Evolutionary conservation across 2,329 filamentous ascomycete species (phyloP).

Genomic region (Ophiostoma sp.): DNA sequence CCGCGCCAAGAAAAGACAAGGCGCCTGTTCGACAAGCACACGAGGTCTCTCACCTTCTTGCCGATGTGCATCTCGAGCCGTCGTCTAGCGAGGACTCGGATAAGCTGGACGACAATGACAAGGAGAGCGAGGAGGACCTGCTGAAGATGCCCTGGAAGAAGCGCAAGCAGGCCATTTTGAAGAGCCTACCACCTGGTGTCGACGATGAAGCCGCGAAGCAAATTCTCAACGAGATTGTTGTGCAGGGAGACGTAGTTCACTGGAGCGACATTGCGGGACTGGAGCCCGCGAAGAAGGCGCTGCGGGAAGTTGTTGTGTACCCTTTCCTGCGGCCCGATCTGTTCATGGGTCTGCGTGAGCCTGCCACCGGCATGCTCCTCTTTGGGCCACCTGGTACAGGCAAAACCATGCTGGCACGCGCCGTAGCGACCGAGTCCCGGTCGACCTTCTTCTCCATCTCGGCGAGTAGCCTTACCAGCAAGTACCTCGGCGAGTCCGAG

Average conservation of each 20-base stretch:
- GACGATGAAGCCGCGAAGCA: conserved; percentile 83
- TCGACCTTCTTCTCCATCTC: conserved; percentile 98
- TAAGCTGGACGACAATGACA: conserved; percentile 22
- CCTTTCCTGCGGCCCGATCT: conserved; percentile 93
- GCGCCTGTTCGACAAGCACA: neutral
- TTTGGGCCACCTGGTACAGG: conserved; percentile 98
- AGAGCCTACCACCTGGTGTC: conserved; percentile 76
- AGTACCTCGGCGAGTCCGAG: conserved; percentile 94
- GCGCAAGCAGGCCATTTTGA: conserved; percentile 66
- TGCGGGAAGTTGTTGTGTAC: conserved; percentile 96
- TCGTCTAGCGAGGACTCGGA: conserved; percentile 29
- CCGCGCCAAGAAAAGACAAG: conserved; percentile 19
- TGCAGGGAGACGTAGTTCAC: conserved; percentile 89
- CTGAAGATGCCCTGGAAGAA: conserved; percentile 53
- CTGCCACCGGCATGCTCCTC: conserved; percentile 89
- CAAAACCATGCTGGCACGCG: conserved; percentile 95
- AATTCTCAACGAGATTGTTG: conserved; percentile 93
- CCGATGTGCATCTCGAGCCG: conserved; percentile 27
- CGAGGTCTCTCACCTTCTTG: conserved; percentile 27
- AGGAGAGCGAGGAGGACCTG: conserved; percentile 18
- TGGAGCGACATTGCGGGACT: conserved; percentile 94
- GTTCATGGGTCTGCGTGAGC: conserved; percentile 93
- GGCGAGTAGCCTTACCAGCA: conserved; percentile 89
- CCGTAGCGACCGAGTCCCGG: conserved; percentile 89
- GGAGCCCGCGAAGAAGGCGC: conserved; percentile 82